Evolutionary conservation across 2,329 filamentous ascomycete species (phyloP), one percentile per base, ranked within the genome.

Genomic region (Penicillium expansum): DNA sequence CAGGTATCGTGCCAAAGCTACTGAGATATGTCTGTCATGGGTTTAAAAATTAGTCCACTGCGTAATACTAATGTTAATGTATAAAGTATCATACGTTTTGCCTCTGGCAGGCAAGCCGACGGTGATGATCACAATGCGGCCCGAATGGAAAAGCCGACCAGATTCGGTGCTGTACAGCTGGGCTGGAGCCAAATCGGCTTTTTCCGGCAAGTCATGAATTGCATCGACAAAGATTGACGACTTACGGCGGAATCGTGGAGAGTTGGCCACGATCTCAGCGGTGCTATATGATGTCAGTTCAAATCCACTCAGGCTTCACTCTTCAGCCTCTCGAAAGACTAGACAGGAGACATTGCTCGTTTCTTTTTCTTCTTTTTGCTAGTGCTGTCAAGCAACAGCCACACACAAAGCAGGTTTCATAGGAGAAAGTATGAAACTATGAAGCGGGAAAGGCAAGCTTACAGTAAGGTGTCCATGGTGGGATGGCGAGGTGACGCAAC

Each of bases 101-200:
- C 94, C 94, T 69, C 94, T 87, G 38, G 94, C 94, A 41, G 94
- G 94, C 30, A 97, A 84, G 24, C 94, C 94, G 64, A 97, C 94
- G 73, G 96, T 97, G 63, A 94, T 93, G 67, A 99, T 97, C 47
- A 93, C 93, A 72, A 99, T 99, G 56, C 93, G 87, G 47, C 94
- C 94, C 22, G 94, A 97, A 76, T 99, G 94, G 74, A 99, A 99
- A 30, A 99, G 86, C 41, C 94, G 86, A 48, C 94, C 94, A 47
- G 93, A 97, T 83, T 97, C 96, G 52, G 94, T 99, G 74, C 92
- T 97, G 79, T 99, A 99, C 44, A 99, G 83, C 78, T 99, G 94
- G 65, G 94, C 94, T 30, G 94, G 94, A 5, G 94, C 94, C 84
- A 96, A 85, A 66, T 93, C 85, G 57, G 83, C 82, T 68, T 91